phyloP scores from a whole-genome alignment of 345 rosid species.

The Camelina sativa region DNA sequence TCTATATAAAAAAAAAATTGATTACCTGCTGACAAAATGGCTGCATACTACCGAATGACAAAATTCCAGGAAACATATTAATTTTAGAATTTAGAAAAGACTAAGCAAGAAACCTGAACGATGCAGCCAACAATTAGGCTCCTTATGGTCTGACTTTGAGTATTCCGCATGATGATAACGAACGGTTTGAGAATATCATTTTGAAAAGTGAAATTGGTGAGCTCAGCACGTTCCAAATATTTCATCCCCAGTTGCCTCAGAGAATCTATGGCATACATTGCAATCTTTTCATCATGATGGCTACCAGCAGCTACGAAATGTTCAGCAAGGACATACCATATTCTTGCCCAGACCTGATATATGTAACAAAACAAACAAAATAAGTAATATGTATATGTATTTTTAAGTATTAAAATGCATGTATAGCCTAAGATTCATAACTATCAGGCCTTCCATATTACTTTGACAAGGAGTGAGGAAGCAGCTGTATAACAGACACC shows the following conservation, averaged over 20 bases:
- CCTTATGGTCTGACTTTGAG: conserved; percentile 75
- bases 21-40: conserved; percentile 29
- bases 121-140: conserved; percentile 91
- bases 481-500: conserved; percentile 14
- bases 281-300: conserved; percentile 89
- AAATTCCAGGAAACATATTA: conserved; percentile 20
- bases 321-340: conserved; percentile 88
- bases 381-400: not conserved
- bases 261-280: conserved; percentile 96
- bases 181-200: conserved; percentile 96
- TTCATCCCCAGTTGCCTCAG: conserved; percentile 93
- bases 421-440: conserved; percentile 13
- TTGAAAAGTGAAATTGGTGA: conserved; percentile 89
- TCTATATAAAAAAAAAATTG: conserved; percentile 50
- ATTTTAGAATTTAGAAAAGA: conserved; percentile 10
- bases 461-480: conserved; percentile 22
- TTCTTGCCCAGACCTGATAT: conserved; percentile 76
- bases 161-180: conserved; percentile 87
- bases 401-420: not conserved
- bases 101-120: conserved; percentile 63
- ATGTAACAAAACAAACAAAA: conserved; percentile 34
- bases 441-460: conserved; percentile 15
- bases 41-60: conserved; percentile 22
- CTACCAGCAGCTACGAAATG: conserved; percentile 96
- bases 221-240: conserved; percentile 89